Evolutionary conservation across 2,329 filamentous ascomycete species (phyloP), one percentile per base, ranked within the genome.

Genomic region (Sarocladiaceae sp.): DNA sequence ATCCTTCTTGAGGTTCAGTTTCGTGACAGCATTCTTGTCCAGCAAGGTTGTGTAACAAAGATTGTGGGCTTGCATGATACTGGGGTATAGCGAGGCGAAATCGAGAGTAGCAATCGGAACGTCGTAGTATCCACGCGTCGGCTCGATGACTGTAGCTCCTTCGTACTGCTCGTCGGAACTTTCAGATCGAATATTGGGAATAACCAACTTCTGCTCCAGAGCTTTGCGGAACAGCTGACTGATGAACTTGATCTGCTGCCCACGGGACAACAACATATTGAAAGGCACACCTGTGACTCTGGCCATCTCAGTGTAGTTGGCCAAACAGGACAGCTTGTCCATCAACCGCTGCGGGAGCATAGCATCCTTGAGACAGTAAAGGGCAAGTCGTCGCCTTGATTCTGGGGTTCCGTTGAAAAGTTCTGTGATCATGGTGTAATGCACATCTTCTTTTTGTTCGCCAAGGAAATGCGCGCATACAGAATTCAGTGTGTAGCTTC

Each of bases 291-390:
- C 93, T 20, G 94, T 98, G 66, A 98, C 93, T 79, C 93, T 93
- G 47, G 93, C 91, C 93, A 98, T 98, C 67, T 98, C 93, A 0
- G 93, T 97, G 58, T 97, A 97, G 62, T 98, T 98, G 66, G 95
- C 86, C n/a, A 98, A 73, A 65, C 93, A 97, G 59, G 95, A 97
- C 20, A 98, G 73, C 64, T 98, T 98, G 60, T 98, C 93, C 82
- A 98, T 90, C 43, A 98, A 66, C 48, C 94, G 73, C 58, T 97
- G 90, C 1, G 93, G 93, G 3, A 98, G 73, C 57, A 95, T 98
- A 0, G 93, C 93, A 68, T 98, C 94, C 65, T 98, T 98, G 52
- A 98, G 67, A 66, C 93, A 98, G 69, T 98, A 98, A 1, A 98
- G 79, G 1, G 93, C 93, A 40, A 98, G 69, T 66, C 93, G 83